Evolutionary conservation across 1,284 basidiomycete species (phyloP), one percentile per base, ranked within the genome.

Genomic region (Papiliotrema fonsecae): DNA sequence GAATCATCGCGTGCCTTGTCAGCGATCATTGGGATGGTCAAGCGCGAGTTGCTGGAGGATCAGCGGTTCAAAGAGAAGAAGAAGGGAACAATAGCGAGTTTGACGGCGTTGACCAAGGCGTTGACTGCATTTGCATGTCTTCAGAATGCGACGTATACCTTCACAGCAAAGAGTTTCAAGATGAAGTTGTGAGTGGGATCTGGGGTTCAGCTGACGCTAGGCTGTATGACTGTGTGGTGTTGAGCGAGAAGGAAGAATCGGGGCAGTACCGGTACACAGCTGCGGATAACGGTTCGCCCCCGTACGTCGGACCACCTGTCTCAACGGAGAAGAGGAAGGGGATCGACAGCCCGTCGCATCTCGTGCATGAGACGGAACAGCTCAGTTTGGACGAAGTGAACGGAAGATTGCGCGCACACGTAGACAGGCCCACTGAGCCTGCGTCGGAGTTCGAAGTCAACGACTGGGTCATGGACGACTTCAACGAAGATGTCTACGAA

Each of bases 71-170:
- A 67, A 24, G 55, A 57, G 19, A 64, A 62, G 24, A 59, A 69
- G 14, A 63, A 60, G 44, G 66, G 69, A 31, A 67, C 57, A 10
- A 43, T 76, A 0, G 55, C 65, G 14, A 69, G 55, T 21, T 48
- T 76, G n/a, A 60, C 69, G 11, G 69, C 70, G 9, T 61, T 78
- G 44, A 79, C 77, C 1, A 78, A 76, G 53, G 76, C 77, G 3
- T 55, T 79, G 49, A 78, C 77, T 1, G 77, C 77, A 0, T 79
- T 78, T 59, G 76, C 76, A 0, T 76, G 76, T 45, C 60, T 79
- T 2, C 77, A 78, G 58, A 73, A 69, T 16, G 75, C 76, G 16
- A 79, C 78, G 4, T 75, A 73, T 65, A 62, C 70, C 26, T 60
- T 75, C 18, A 76, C 70, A 2, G 54, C 65, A 5, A 58, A 62